phyloP scores from a whole-genome alignment of 176 grass and related monocot species.

The Oryza punctata region DNA sequence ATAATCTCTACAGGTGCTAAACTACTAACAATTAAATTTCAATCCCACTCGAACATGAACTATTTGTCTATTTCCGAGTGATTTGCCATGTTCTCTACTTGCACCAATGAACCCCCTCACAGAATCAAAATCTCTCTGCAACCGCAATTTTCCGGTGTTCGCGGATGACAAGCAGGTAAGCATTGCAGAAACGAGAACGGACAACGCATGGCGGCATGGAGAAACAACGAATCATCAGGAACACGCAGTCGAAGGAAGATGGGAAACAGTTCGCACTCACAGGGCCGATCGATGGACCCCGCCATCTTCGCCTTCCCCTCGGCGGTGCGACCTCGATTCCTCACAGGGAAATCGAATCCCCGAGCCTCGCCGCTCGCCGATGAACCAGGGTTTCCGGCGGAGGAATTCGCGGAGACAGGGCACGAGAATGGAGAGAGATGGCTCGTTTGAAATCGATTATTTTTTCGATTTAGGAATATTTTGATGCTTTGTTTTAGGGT shows the following conservation, averaged over 20 bases:
- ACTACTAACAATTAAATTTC: background rate
- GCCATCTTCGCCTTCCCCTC: slow-evolving; percentile 49
- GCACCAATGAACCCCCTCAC: background rate
- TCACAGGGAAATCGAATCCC: slow-evolving; percentile 15
- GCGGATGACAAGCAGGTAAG: background rate
- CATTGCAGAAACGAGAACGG: slow-evolving; percentile 17
- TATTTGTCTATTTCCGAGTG: background rate
- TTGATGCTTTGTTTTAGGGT: background rate
- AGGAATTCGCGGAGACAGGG: background rate
- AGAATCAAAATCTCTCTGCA: background rate
- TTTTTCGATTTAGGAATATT: slow-evolving; percentile 2
- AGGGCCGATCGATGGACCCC: slow-evolving; percentile 49
- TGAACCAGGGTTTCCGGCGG: background rate
- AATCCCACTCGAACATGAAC: background rate
- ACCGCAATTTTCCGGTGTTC: background rate
- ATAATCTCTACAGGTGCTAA: background rate
- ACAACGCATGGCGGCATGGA: background rate
- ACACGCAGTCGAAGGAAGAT: slow-evolving; percentile 8
- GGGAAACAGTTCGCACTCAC: slow-evolving; percentile 54
- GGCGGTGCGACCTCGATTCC: background rate
- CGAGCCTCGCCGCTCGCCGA: background rate
- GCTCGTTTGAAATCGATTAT: slow-evolving; percentile 2
- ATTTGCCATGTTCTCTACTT: background rate
- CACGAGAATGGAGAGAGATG: slow-evolving; percentile 2
- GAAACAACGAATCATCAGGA: background rate